Evolutionary conservation across 345 rosid species (phyloP), one percentile per base, ranked within the genome.

Genomic region (Eucalyptus leucophloia): DNA sequence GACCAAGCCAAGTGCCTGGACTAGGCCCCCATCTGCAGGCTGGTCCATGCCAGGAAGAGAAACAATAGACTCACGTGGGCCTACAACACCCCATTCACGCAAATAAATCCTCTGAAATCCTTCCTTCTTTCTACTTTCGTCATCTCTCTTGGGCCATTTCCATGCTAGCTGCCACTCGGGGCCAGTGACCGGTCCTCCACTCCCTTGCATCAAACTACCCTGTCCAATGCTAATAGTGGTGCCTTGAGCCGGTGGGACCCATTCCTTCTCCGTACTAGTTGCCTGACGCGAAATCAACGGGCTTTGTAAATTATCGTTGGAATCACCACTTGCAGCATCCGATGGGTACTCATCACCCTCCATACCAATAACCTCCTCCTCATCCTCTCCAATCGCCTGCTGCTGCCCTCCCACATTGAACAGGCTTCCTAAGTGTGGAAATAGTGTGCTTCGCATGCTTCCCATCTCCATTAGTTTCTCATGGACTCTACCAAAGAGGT

Each of bases 81-180:
- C 95, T 9, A 96, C 93, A 86, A 90, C 90, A 28, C 96, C 96
- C 86, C 95, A 98, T 91, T 94, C 94, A 90, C 93, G 98, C 96
- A 98, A 92, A 92, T 96, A 98, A 90, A 98, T 93, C 90, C 99
- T 93, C 89, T 95, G 94, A 81, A 96, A 98, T 17, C 96, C 98
- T 91, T 94, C 99, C 93, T 96, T 97, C 90, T 93, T 92, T 54
- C 98, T 98, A 37, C 94, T 95, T 62, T 87, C 92, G n/a, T 93
- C 96, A 87, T 95, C 98, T 90, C 92, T 95, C 88, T 96, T 97
- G 21, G 96, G 88, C 97, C 98, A 97, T 93, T 98, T 94, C 99
- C 99, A 98, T n/a, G 99, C 99, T 91, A 98, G 93, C 91, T 98
- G 99, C 99, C 99, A 98, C 56, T 98, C 99, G 54, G 99, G 98